phyloP scores from a whole-genome alignment of 345 rosid genomes.

The Eucalyptus cloeziana region DNA sequence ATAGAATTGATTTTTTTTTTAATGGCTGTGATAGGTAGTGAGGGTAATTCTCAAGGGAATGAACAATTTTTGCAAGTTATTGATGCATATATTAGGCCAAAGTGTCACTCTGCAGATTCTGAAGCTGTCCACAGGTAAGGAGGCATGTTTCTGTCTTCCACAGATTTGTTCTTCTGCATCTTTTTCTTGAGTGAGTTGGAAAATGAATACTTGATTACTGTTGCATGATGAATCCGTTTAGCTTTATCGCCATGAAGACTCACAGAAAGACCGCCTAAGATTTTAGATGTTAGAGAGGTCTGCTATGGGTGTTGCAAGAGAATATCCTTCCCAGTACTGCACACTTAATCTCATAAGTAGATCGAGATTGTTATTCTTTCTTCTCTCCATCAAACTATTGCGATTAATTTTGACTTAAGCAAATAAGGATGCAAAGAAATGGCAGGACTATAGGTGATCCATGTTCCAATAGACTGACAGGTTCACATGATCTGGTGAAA shows the following conservation, averaged over 20 bases:
- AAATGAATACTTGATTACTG: background rate
- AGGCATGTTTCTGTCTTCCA: background rate
- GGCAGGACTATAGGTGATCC: background rate
- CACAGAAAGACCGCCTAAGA: background rate
- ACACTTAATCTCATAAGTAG: background rate
- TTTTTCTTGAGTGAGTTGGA: background rate
- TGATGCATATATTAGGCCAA: slow-evolving; percentile 75
- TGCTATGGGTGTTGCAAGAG: background rate
- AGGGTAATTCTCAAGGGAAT: slow-evolving; percentile 10
- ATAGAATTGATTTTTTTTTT: background rate
- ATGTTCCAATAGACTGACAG: background rate
- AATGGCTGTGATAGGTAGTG: slow-evolving; percentile 18
- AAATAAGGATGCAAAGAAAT: background rate
- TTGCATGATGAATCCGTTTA: background rate
- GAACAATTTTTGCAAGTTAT: slow-evolving; percentile 50
- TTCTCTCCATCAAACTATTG: background rate
- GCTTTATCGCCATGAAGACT: background rate
- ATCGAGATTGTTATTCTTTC: background rate
- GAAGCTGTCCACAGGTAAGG: slow-evolving; percentile 47
- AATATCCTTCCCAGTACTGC: background rate
- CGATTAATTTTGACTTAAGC: background rate
- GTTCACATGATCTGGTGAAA: background rate
- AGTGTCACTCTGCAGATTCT: slow-evolving; percentile 74
- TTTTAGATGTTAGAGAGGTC: background rate
- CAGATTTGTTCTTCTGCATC: background rate